Evolutionary conservation across 805 yeast species (phyloP), one percentile per base, ranked within the genome.

Genomic region (Candida xiaguanensis): DNA sequence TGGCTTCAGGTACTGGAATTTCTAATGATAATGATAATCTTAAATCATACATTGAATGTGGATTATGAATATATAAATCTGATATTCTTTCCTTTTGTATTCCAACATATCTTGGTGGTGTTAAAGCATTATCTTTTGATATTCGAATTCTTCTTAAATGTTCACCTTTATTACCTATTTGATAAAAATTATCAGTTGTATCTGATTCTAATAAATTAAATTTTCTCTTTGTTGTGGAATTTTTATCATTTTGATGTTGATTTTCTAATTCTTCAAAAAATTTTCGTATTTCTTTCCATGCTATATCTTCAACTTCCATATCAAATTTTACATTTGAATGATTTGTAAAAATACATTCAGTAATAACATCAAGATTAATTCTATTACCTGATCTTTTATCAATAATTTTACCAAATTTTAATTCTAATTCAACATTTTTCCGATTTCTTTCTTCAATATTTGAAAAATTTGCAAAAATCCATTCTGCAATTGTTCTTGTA

Each of bases 401-500:
- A 64, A 80, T 76, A 19, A 85, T 76, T 14, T 78, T 68, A 4
- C 95, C 95, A 49, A 82, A 75, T 54, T 85, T 85, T 53, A 83
- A 66, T 61, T 85, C 95, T 50, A 85, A 61, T 64, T 85, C 95
- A 20, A 85, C 69, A 44, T 54, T 50, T 50, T 67, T 75, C 16
- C 80, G 69, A 50, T 71, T 74, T 29, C 75, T 76, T 16, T 64
- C 65, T 28, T 78, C 75, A 28, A 86, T 73, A 24, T 85, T 85
- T 32, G 72, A 72, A 34, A 88, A 70, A 46, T 85, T 82, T 14
- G 95, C 89, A 69, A 84, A 89, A 7, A 90, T 72, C 97, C 97
- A 90, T 50, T 83, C 87, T 16, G 93, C 84, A 5, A 90, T 78
- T 24, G 85, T 78, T 53, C 90, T 77, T 5, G 90, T 84, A 42